Evolutionary conservation across 139 green algal genomes (phyloP), one percentile per base, ranked within the genome.

Genomic region (Coelastrella sp.): DNA sequence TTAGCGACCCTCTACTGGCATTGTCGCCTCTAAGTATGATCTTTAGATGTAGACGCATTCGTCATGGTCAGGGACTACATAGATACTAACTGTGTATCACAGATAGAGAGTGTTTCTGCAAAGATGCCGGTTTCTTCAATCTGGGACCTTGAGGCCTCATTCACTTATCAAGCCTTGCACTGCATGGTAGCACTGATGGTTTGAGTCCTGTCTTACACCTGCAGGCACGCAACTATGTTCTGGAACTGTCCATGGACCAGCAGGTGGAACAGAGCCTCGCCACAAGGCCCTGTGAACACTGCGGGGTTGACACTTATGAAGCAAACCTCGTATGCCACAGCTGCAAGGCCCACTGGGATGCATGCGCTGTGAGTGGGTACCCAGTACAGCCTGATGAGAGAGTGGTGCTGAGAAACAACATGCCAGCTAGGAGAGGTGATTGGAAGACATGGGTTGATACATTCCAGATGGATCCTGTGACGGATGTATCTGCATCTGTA

Each of bases 221-320:
- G 37, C 84, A 93, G 91, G 92, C 93, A 21, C 89, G 93, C 50
- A 92, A 95, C 88, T 87, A 84, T 77, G 90, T 96, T 38, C 88
- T 96, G 23, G 92, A 91, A 78, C 71, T 95, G 45, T 90, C 73
- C 40, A 95, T 96, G 94, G 91, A 96, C 79, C 89, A 91, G 79
- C 27, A 68, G 35, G 90, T 95, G 69, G 90, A 93, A 38, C 93
- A 94, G 85, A 79, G 27, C 9, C 89, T 95, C 35, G 79, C 67
- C 21, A 88, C 60, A 1, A 79, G 88, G 6, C 37, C 71, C 11
- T 97, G 94, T 82, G 90, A 89, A 25, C 73, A 89, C 35, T 97
- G 94, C 81, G 91, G 91, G 23, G 84, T 78, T 34, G 67, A 91
- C 25, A 94, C 88, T 21, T 97, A 93, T 72, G 91, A 93, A 63